Base-by-base conservation (phyloP, 176 grass and related monocot species). In the Calamus simplicifolius region DNA sequence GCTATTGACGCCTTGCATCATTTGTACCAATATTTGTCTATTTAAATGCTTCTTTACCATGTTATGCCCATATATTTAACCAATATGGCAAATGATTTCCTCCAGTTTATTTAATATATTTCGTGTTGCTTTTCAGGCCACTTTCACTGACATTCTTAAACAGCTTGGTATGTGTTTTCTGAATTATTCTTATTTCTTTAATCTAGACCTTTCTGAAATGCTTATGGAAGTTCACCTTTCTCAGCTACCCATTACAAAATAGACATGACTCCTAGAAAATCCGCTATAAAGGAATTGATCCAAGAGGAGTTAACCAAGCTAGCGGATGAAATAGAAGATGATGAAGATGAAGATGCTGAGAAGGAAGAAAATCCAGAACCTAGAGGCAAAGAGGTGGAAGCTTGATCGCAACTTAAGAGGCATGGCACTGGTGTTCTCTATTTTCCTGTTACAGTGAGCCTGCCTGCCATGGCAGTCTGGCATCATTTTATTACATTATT, bases 121-220 rank as follows among this genome's bases (percentile, higher is more conserved):
- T 25, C 18, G 3, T 54, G 18, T 43, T 7, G n/a, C 77, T 77
- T 70, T 77, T 49, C 87, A 90, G 87, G 79, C 87, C 56, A 90
- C 87, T 70, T 90, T 90, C 61, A 90, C 82, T 55, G 87, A 90
- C 64, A 90, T 90, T 68, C 72, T 90, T 57, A 80, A 80, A 69
- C 81, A 82, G 75, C 79, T 90, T 4, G 82, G 87, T 90, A 80
- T 77, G 72, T 26, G 57, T 55, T 69, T 63, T 27, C 67, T 57
- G 25, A 49, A 70, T 13, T 50, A 73, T 16, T 6, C 3, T 52
- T 50, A 7, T 25, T 29, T 59, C n/a, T 53, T 12, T 3, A n/a
- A 30, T 43, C 6, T 18, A 25, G 6, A 61, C 15, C 19, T 13
- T 49, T 15, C 10, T 48, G 8, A 14, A 18, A 61, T 30, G 7